Base-by-base conservation (phyloP, 768 basidiomycete genomes). In the Rhodosporidiobolus sp. region DNA sequence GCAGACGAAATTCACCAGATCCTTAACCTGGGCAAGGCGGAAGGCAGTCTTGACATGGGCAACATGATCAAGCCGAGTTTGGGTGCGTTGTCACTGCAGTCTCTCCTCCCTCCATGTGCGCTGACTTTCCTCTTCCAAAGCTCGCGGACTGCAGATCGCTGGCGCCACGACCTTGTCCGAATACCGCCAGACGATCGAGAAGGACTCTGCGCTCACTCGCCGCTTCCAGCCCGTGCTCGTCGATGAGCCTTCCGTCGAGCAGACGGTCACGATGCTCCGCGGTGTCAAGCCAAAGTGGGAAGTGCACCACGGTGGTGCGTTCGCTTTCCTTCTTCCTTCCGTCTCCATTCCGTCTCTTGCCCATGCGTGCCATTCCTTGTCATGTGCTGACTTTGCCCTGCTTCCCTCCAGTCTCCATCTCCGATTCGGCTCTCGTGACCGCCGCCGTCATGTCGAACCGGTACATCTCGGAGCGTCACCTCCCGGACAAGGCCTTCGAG, bases 221-320 rank as follows among this genome's bases (percentile, higher is more conserved):
- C 32, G 75, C 5, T 76, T 76, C 64, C 72, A 69, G 6, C 92
- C 95, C 79, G 92, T 96, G 53, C 78, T 94, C 32, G 88, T 96
- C 66, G 93, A 92, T 73, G 94, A 96, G 79, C 94, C 94, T 0
- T 83, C 83, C 26, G 93, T 96, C 1, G 81, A 88, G 8, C 92
- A 94, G 75, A 90, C 94, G 0, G 91, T 96, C 82, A 90, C 86
- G 76, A 97, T 97, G 72, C 85, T 98, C 50, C 88, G 94, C 76
- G 94, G 94, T 69, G 91, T 97, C 78, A 85, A 90, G 49, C 92
- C 94, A 79, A 92, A 92, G 80, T 94, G 95, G 78, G 90, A 92
- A 80, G 91, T 94, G 1, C 90, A 92, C 78, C 92, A 94, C 72
- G 93, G 92, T 74, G 94, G 65, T 66, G 28, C 4, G 65, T n/a